Base-by-base conservation (phyloP, 1,139 yeast genomes). In the Meyerozyma guilliermondii region DNA sequence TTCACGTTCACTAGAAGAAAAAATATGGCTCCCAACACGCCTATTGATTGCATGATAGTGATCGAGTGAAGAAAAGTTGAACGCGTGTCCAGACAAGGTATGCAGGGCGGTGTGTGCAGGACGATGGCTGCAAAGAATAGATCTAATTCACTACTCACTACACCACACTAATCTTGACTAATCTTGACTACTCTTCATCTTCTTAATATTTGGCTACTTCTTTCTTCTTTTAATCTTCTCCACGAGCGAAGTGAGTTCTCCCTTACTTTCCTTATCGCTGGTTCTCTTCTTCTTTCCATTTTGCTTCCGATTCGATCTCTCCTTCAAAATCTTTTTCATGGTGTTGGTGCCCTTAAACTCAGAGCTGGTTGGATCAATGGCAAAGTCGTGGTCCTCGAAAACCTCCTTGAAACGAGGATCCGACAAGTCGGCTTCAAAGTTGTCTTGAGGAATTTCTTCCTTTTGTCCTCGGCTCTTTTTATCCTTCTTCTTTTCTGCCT, bases 371-470 rank as follows among this genome's bases (percentile, higher is more conserved):
- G 96, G 92, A 62, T 87, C 95, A 55, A 92, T 88, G 8, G 97
- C 96, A 65, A 81, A 94, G 45, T 86, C 95, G 51, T 87, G 96
- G 50, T 81, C 81, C 53, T 89, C 95, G 58, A 87, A 91, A 50
- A 92, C 75, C 54, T 88, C 96, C 37, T 76, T 74, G 71, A 94
- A 94, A 67, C 99, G 85, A 23, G 86, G 83, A 71, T 94, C 99
- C 42, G 71, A 68, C 59, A 83, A 72, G 51, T 83, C 84, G 11
- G 84, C 77, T 46, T 77, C 72, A 56, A 88, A 83, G 47, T 82
- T 80, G 51, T 87, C 87, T 47, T 74, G 80, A n/a, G 63, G 59
- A 55, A 63, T 57, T 38, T 65, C 73, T 17, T 59, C 62, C 38
- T 63, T 70, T 42, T 68, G 69, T 49, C 72, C 76, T 44, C 70